Evolutionary conservation across 495 filamentous ascomycete species (phyloP), one percentile per base, ranked within the genome.

Genomic region (Penicillium ochrochloron): DNA sequence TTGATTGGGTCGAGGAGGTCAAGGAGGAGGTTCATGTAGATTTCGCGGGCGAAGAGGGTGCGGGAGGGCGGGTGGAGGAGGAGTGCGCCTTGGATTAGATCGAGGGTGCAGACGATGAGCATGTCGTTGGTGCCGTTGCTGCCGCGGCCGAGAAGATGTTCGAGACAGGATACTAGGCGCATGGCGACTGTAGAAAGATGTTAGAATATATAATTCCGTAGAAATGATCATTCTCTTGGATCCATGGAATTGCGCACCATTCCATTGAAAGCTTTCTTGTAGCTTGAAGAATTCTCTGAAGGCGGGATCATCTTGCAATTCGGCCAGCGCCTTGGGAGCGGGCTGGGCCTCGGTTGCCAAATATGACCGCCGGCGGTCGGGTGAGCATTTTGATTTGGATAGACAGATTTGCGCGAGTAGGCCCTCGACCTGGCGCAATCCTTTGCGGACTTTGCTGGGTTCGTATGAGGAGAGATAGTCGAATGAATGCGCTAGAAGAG

Each of bases 181-280:
- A 92, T 89, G 34, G 92, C 90, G 39, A 97, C 91, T 90, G 31
- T 5, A 52, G 6, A 29, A 11, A 14, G 14, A 31, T 52, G 25
- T 52, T 52, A 52, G 46, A 11, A 25, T 12, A 14, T 10, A 50
- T 3, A 10, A 50, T 46, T n/a, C 29, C 27, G 69, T 61, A 60
- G 51, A 59, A 46, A 23, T 34, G 14, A 10, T 21, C 3, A 33
- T 41, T 12, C 9, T 25, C 44, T 53, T n/a, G 19, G 21, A 42
- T 52, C 23, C 15, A 12, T 5, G 52, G 2, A 56, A 56, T 37
- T 56, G 31, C 82, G 37, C 74, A 92, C 89, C 87, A 78, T 99
- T 99, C 92, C 94, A 99, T 78, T 97, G 91, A 76, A 99, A 99
- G 12, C 94, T 90, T 70, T 97, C 94, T 75, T 99, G 95, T 57